Percentiles rank a stretch among this genome's conserved stretches.
These are phyloP conservation scores for Schoenoplectus triqueter DNA, from an alignment of 202 grass and related monocot genomes.

Conservation along the genomic window DNA sequence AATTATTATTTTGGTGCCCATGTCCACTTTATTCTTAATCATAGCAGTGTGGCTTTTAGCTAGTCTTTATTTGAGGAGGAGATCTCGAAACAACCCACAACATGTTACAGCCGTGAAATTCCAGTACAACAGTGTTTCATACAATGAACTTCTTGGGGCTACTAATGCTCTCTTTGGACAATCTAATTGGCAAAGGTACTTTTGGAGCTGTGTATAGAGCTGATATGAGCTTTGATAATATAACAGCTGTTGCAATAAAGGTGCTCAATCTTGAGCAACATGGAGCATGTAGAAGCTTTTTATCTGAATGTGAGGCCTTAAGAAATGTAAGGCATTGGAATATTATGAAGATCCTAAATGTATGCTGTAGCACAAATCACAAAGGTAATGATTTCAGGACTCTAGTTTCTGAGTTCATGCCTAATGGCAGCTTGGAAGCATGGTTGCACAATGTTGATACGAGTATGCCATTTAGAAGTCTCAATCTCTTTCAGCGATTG, in stretches of 20 bases:
- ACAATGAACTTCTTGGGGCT: background rate
- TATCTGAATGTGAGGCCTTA: slow-evolving; percentile 30
- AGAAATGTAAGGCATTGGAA: slow-evolving; percentile 42
- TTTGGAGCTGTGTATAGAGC: slow-evolving; percentile 7
- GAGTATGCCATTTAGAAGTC: background rate
- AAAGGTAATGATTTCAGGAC: slow-evolving; percentile 49
- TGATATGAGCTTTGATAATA: background rate
- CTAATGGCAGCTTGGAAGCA: slow-evolving; percentile 31
- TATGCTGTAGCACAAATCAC: slow-evolving; percentile 37
- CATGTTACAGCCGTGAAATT: background rate
- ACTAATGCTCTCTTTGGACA: background rate
- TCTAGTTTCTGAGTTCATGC: slow-evolving; percentile 40
- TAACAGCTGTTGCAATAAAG: slow-evolving; percentile 1
- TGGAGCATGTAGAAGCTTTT: slow-evolving; percentile 16
- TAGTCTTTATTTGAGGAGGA: background rate
- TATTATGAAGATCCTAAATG: slow-evolving; percentile 43
- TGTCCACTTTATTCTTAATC: background rate
- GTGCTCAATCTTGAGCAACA: slow-evolving; percentile 18
- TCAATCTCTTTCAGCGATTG: slow-evolving; percentile 8
- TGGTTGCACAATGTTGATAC: slow-evolving; percentile 41
- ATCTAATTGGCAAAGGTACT: background rate
- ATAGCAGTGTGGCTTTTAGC: background rate
- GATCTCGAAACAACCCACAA: background rate
- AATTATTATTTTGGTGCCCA: too few species aligned
- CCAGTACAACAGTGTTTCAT: background rate